Conservation (phyloP, 2,329 filamentous ascomycete genomes). For the Coleophoma eucalyptorum region DNA sequence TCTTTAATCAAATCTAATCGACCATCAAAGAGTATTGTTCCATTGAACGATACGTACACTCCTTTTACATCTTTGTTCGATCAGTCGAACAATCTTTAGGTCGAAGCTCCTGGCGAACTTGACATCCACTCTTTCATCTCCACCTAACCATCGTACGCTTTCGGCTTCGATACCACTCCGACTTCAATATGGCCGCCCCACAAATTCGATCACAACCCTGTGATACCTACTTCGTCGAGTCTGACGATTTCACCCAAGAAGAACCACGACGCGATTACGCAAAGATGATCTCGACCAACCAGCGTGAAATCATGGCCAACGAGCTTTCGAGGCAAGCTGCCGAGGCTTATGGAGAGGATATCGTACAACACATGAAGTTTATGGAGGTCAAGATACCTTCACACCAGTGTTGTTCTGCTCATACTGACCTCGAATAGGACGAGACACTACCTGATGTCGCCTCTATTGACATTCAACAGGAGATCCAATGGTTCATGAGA, state of each 20-base stretch:
- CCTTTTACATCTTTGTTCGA: conserved; percentile 22
- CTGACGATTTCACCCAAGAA: conserved; percentile 34
- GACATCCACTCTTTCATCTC: conserved; percentile 27
- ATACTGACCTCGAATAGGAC: conserved; percentile 43
- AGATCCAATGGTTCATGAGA: conserved; percentile 99
- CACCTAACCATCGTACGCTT: conserved; percentile 2
- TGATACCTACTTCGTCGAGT: conserved; percentile 66
- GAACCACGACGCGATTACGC: conserved; percentile 62
- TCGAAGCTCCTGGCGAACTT: conserved; percentile 33
- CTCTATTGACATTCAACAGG: conserved; percentile 97
- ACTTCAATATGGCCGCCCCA: conserved; percentile 22
- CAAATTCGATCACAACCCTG: conserved; percentile 45
- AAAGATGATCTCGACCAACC: conserved; percentile 74
- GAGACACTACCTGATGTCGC: conserved; percentile 94
- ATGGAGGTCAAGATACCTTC: conserved; percentile 65
- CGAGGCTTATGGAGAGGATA: conserved; percentile 91
- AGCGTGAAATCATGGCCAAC: conserved; percentile 83
- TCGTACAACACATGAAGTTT: conserved; percentile 87
- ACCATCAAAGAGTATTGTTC: conserved; percentile 15
- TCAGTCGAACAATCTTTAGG: conserved; percentile 19
- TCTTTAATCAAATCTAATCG: conserved; percentile 23
- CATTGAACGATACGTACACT: conserved; percentile 21
- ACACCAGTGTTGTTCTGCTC: conserved; percentile 2
- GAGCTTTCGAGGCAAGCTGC: conserved; percentile 81
- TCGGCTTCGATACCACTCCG: conserved; percentile 4